Evolutionary conservation across 495 filamentous ascomycete species (phyloP), one percentile per base, ranked within the genome.

Genomic region (Terfezia claveryi): DNA sequence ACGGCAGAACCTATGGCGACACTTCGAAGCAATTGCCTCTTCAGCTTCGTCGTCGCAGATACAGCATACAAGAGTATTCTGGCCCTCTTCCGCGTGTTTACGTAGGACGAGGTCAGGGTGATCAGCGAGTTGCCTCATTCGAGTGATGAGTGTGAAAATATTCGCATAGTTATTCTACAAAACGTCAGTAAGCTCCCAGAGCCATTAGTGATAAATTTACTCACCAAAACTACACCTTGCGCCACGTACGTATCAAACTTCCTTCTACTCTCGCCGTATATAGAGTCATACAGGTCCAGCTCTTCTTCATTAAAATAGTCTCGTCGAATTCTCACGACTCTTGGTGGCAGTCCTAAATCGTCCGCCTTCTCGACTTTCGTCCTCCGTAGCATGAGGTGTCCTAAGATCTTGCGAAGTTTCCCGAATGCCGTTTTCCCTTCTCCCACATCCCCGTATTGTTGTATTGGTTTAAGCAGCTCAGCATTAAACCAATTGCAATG

Each of bases 401-500:
- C 83, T 0, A 87, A 87, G 55, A 98, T 72, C 37, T 89, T 73
- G 38, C 86, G 84, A 27, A 98, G 75, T 66, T 93, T 95, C 7
- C 67, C 62, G 55, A 95, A 75, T 0, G 85, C 91, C 49, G 71
- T 73, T 49, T 78, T 73, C 5, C 88, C 77, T 0, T 58, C 54
- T 5, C 73, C 75, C 0, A 37, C 46, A 52, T 78, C 74, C 23
- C 74, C 75, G 44, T 66, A 70, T 53, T 69, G 72, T 60, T 73
- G 74, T 50, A 79, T 87, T 4, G 89, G 91, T 59, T 88, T 93
- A 20, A 96, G 75, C 32, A 95, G 75, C 61, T 94, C 86, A 61
- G 93, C 83, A 65, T 96, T 98, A 76, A 98, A 96, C 55, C 95
- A 77, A 2, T 86, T 94, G 7, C 94, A 79, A 59, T 98, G 91